Conservation (phyloP, 192 early-diverging fungal genomes). For the Ambispora gerdemannii region DNA sequence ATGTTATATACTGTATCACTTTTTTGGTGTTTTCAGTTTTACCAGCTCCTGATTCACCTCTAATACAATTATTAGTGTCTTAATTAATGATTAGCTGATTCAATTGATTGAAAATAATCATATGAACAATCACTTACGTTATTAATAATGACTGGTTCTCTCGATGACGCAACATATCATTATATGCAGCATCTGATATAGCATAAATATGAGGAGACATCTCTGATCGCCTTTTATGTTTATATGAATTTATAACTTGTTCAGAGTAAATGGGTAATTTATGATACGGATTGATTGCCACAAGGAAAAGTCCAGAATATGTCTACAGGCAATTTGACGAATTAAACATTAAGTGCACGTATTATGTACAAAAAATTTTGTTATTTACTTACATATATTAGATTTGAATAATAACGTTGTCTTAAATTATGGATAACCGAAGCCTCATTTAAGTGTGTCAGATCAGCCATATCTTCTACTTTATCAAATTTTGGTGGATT, state of each 20-base stretch:
- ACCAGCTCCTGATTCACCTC: constrained; percentile 97
- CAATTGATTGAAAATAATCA: neutral
- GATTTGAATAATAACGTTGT: constrained; percentile 82
- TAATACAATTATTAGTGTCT: constrained; percentile 33
- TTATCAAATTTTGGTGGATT: constrained; percentile 99
- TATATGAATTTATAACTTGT: constrained; percentile 67
- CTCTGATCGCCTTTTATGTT: constrained; percentile 68
- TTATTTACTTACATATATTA: constrained; percentile 79
- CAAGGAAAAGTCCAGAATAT: constrained; percentile 98
- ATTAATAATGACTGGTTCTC: constrained; percentile 98
- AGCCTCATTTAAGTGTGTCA: constrained; percentile 95
- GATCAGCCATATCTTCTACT: constrained; percentile 97
- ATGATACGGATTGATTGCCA: constrained; percentile 97
- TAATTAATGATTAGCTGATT: too few relatives aligned
- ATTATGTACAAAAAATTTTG: constrained; percentile 17
- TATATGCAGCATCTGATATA: constrained; percentile 88
- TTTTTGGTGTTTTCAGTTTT: constrained; percentile 99
- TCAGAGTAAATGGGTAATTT: constrained; percentile 88
- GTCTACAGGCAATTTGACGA: constrained; percentile 55
- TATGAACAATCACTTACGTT: constrained; percentile 61
- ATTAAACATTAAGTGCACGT: constrained; percentile 2
- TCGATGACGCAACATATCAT: constrained; percentile 88
- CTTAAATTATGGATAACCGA: constrained; percentile 97
- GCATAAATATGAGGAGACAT: constrained; percentile 88
- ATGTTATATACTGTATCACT: constrained; percentile 95